phyloP scores from a whole-genome alignment of 331 rosid species.

The Rosa hybrid region DNA sequence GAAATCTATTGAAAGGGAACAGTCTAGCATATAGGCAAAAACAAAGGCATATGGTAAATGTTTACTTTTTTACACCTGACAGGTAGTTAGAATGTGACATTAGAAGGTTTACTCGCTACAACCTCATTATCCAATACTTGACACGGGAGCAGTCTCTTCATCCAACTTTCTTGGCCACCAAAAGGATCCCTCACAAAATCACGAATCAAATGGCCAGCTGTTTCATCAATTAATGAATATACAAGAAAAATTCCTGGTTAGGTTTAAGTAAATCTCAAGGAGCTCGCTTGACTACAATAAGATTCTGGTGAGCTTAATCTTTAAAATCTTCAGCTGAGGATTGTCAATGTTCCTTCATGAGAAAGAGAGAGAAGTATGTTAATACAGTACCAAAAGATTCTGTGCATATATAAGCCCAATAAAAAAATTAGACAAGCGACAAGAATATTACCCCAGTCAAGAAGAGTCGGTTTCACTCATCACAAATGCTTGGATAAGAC shows the following conservation, averaged over 20 bases:
- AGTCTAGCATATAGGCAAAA: not conserved
- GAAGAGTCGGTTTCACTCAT: constrained; percentile 82
- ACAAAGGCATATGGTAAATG: not conserved
- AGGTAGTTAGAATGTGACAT: not conserved
- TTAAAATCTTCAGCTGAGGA: constrained; percentile 5
- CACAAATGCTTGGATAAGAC: constrained; percentile 98
- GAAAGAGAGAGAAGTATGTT: constrained; percentile 5
- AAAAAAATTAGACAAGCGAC: constrained; percentile 24
- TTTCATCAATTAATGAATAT: not conserved
- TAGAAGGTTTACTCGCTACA: constrained; percentile 1
- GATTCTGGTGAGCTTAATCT: not conserved
- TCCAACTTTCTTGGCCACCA: not conserved
- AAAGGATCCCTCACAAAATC: not conserved
- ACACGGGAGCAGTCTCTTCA: not conserved
- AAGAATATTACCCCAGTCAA: constrained; percentile 55
- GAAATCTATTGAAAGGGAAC: not conserved
- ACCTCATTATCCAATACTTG: constrained; percentile 2
- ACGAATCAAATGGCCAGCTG: not conserved
- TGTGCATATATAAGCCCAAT: constrained; percentile 16
- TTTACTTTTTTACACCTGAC: not conserved
- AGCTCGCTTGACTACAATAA: constrained; percentile 18
- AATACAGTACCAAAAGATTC: not conserved
- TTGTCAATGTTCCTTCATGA: constrained; percentile 22
- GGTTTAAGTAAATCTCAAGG: constrained; percentile 22
- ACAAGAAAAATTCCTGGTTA: constrained; percentile 16